Evolutionary conservation across 78 protist species (phyloP).

Genomic region (Thecamonas trahens): DNA sequence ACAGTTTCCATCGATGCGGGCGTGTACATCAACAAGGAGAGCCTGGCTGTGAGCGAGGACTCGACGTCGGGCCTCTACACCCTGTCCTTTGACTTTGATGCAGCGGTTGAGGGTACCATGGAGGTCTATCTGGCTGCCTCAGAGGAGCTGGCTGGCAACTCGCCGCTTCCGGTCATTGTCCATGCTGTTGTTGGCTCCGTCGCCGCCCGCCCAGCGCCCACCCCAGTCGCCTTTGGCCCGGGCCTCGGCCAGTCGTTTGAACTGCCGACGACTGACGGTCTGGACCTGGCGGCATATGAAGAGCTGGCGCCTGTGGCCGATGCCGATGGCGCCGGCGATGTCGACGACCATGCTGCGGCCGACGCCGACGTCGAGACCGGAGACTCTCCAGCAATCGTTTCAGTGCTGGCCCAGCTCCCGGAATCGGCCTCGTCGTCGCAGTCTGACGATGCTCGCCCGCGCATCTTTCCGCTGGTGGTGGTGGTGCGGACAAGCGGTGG

Average conservation of each 20-base stretch:
- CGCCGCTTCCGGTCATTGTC: neutral
- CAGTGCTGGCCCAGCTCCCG: no score
- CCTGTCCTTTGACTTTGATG: conserved; percentile 18
- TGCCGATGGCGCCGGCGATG: no score
- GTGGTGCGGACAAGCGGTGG: no score
- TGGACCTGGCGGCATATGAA: neutral
- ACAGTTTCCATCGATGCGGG: neutral
- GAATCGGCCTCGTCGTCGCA: no score
- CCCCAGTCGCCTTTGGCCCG: neutral
- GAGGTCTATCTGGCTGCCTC: neutral
- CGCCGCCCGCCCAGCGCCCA: neutral
- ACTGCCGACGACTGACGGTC: neutral
- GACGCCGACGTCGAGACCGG: no score
- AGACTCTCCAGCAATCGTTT: no score
- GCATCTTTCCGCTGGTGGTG: no score
- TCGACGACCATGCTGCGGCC: no score
- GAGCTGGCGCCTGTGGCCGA: neutral
- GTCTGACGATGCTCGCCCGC: no score
- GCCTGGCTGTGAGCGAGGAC: neutral
- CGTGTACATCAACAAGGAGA: neutral
- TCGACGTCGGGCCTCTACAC: neutral
- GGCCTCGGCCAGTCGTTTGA: neutral
- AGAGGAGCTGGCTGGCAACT: neutral
- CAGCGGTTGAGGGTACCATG: conserved; percentile 3
- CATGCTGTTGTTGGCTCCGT: neutral